These are phyloP conservation scores for Mycena kentingensis DNA, from an alignment of 768 basidiomycete species.

Conservation along the genomic window DNA sequence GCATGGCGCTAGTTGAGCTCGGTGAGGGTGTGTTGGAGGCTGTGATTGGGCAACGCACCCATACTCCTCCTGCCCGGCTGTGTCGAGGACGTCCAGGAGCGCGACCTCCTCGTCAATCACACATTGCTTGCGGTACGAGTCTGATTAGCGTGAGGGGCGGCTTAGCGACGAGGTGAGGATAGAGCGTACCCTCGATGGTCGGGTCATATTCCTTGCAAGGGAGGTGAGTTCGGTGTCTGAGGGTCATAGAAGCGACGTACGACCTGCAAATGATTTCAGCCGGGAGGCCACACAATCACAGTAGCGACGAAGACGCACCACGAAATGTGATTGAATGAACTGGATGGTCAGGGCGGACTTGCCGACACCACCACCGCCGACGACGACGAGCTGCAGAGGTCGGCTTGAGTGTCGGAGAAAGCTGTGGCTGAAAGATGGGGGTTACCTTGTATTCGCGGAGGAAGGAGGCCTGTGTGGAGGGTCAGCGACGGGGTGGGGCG, in stretches of 20 bases:
- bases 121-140: constrained; percentile 96
- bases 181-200: constrained; percentile 78
- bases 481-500: no score
- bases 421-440: no score
- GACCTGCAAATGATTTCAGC: no score
- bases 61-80: constrained; percentile 98
- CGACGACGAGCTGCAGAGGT: no score
- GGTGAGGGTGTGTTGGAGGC: not conserved
- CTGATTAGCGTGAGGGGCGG: no score
- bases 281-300: no score
- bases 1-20: constrained; percentile 74
- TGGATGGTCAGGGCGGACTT: constrained; percentile 97
- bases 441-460: no score
- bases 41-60: constrained; percentile 56
- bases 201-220: constrained; percentile 57
- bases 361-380: constrained; percentile 46
- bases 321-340: constrained; percentile 95
- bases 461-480: no score
- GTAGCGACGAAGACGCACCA: constrained; percentile 68
- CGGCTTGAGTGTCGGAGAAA: no score
- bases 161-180: constrained; percentile 4
- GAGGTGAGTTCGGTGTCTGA: not conserved
- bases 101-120: constrained; percentile 99
- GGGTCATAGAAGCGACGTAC: constrained; percentile 23
- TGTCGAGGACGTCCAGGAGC: constrained; percentile 93